Base-by-base conservation (phyloP, 1,284 basidiomycete genomes). In the Schizophyllum commune region DNA sequence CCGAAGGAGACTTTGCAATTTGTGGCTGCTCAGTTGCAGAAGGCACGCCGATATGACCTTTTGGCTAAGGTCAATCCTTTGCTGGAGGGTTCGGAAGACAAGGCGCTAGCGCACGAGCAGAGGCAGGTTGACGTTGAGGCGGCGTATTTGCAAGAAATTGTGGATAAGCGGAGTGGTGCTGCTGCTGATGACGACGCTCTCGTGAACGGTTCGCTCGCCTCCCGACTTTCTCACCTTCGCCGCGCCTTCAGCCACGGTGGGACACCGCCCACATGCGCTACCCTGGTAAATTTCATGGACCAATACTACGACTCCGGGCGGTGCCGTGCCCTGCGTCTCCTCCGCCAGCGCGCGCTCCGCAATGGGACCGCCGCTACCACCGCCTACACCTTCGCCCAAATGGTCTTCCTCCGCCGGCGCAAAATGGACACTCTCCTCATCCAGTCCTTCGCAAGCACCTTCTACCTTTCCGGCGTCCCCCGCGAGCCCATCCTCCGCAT, bases 381-480 rank as follows among this genome's bases (percentile, higher is more conserved):
- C 19, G 63, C 67, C n/a, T 75, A 75, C 58, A 57, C 76, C 19
- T 71, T 75, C 55, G 74, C 74, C 1, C 77, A 80, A 64, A 78
- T 81, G 76, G 63, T 76, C 17, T 74, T 72, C 63, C 76, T 79
- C 61, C 66, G 67, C 17, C 69, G 68, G 5, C 58, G 66, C 22
- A 58, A 62, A 5, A 62, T 67, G 15, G 64, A 70, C 53, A 59
- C 66, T 15, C 69, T 74, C 27, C 70, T 80, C 58, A 68, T 80
- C 34, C 64, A 69, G 56, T 72, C 74, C 6, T 80, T 77, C 61
- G 66, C 70, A 1, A 68, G 74, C n/a, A 71, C 77, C 55, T 80
- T 79, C 59, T 75, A 72, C 55, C 62, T 77, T 7, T 66, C 70
- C 13, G 77, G 52, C n/a, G 52, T 54, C 17, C 17, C 52, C 52